Evolutionary conservation across 495 filamentous ascomycete genomes (phyloP).

Genomic region (Annulohypoxylon stygium): DNA sequence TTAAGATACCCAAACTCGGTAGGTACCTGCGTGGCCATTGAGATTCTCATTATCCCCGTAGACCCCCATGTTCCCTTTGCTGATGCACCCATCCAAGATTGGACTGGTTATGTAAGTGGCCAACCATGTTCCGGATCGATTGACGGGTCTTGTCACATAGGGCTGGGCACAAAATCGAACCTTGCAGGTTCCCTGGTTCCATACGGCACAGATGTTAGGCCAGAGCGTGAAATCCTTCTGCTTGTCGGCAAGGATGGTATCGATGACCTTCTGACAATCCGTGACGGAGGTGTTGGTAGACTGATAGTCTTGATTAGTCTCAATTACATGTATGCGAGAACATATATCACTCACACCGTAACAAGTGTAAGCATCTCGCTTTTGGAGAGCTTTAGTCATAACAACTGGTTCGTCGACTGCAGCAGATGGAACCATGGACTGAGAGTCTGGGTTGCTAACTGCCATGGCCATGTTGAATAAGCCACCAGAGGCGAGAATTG

Average conservation of each 20-base stretch:
- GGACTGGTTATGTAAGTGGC: slow-evolving; percentile 42
- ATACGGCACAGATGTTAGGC: slow-evolving; percentile 48
- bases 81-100: slow-evolving; percentile 43
- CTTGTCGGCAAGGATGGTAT: slow-evolving; percentile 37
- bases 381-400: slow-evolving; percentile 27
- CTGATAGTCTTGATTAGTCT: slow-evolving; percentile 7
- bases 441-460: neutral
- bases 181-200: slow-evolving; percentile 44
- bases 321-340: neutral
- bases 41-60: slow-evolving; percentile 46
- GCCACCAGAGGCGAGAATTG: slow-evolving; percentile 20
- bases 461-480: neutral
- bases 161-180: slow-evolving; percentile 52
- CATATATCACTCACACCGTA: slow-evolving; percentile 44
- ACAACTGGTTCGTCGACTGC: neutral
- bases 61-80: slow-evolving; percentile 41
- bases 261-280: slow-evolving; percentile 46
- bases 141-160: slow-evolving; percentile 43
- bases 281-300: slow-evolving; percentile 40
- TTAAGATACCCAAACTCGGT: slow-evolving; percentile 45
- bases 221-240: slow-evolving; percentile 44
- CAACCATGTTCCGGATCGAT: slow-evolving; percentile 47
- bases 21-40: slow-evolving; percentile 49
- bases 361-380: slow-evolving; percentile 50
- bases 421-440: neutral